phyloP scores from a whole-genome alignment of 139 green algal genomes.

The Auxenochlorella pyrenoidosa region DNA sequence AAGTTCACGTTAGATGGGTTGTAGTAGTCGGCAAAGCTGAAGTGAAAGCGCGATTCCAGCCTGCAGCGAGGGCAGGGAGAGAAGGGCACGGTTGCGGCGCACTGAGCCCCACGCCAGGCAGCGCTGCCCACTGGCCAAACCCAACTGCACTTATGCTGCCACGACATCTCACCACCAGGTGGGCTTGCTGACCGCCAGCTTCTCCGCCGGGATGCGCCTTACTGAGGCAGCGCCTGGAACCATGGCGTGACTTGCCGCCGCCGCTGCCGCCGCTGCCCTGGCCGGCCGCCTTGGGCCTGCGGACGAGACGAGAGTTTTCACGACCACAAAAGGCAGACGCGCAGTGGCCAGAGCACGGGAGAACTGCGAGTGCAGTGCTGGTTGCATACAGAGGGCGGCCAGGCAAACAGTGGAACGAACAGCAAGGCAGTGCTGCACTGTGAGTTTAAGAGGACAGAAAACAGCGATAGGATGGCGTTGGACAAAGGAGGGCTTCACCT shows the following conservation, averaged over 20 bases:
- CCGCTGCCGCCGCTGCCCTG: not conserved
- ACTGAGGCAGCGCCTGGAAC: not conserved
- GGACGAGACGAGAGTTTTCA: too few relatives aligned
- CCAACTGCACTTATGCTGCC: too few relatives aligned
- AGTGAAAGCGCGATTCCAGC: constrained; percentile 84
- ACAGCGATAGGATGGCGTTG: too few relatives aligned
- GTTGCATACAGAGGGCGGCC: not conserved
- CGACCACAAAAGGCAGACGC: too few relatives aligned
- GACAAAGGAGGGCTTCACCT: too few relatives aligned
- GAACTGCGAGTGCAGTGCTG: too few relatives aligned
- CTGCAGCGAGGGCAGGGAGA: constrained; percentile 59
- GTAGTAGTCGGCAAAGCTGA: constrained; percentile 69
- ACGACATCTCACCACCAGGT: constrained; percentile 62
- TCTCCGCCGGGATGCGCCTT: constrained; percentile 3
- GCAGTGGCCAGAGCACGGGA: too few relatives aligned
- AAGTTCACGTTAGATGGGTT: constrained; percentile 54
- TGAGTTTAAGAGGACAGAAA: too few relatives aligned
- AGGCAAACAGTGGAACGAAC: not conserved
- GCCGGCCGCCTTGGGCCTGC: not conserved
- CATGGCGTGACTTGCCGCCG: not conserved
- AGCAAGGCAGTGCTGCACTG: not conserved
- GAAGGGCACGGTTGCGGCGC: not conserved
- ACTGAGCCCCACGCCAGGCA: too few relatives aligned
- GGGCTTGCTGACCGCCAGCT: constrained; percentile 1
- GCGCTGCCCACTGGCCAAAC: not conserved